These are phyloP conservation scores for Aleurites moluccanus DNA, from an alignment of 441 rosid genomes.

Conservation along the genomic window DNA sequence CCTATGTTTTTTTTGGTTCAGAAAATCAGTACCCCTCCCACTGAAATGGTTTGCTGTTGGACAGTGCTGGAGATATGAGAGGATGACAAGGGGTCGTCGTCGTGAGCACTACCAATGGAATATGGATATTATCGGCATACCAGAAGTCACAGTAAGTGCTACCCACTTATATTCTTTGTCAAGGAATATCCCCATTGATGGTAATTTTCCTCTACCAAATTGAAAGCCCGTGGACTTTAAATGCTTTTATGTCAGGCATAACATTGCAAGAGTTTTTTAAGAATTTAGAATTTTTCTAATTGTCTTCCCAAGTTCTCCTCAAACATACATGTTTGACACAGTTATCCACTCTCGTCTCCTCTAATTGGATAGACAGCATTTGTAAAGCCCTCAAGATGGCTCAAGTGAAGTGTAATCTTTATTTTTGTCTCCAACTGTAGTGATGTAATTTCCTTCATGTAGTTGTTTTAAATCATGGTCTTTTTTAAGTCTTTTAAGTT, in stretches of 20 bases:
- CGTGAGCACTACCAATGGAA: constrained; percentile 98
- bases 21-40: constrained; percentile 85
- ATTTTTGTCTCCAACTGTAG: background rate
- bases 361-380: background rate
- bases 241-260: background rate
- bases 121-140: constrained; percentile 92
- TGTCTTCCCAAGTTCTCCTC: background rate
- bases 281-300: background rate
- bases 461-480: constrained; percentile 4
- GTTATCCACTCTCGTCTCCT: background rate
- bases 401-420: background rate
- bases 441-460: background rate
- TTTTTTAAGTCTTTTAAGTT: constrained; percentile 8
- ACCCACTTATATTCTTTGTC: constrained; percentile 16
- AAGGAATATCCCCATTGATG: constrained; percentile 5
- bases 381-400: constrained; percentile 10
- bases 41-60: constrained; percentile 95
- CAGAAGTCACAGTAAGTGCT: constrained; percentile 67
- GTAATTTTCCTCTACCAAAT: background rate
- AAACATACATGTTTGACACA: constrained; percentile 1
- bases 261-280: background rate
- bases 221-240: background rate
- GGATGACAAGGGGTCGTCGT: constrained; percentile 93
- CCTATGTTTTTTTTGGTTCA: constrained; percentile 58
- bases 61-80: constrained; percentile 96